These are phyloP conservation scores for Tolypocladium capitatum DNA, from an alignment of 2,329 filamentous ascomycete species.

Conservation along the genomic window DNA sequence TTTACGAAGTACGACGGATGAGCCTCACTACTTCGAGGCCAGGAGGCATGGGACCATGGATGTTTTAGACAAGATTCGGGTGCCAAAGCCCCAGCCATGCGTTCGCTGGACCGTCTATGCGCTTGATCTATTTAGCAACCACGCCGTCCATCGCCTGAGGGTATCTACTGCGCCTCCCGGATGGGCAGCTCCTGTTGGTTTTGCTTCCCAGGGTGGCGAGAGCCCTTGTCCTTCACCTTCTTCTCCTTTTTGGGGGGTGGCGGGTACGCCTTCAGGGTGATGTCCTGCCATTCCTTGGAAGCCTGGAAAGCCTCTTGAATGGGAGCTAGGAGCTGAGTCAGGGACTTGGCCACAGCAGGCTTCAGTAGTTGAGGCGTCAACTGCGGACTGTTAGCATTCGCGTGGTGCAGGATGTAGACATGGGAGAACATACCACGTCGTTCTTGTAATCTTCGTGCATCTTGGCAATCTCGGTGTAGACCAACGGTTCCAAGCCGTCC, in stretches of 20 bases:
- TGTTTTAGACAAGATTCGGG: neutral
- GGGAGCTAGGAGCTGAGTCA: constrained; percentile 62
- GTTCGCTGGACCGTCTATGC: neutral
- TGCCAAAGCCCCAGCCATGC: neutral
- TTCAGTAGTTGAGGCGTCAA: constrained; percentile 82
- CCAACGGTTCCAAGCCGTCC: constrained; percentile 56
- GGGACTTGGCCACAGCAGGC: constrained; percentile 60
- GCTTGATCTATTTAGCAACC: neutral
- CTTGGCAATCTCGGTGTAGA: constrained; percentile 64
- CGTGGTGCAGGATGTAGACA: neutral
- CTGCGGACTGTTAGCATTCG: constrained; percentile 5
- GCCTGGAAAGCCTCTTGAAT: constrained; percentile 62
- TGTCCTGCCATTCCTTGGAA: constrained; percentile 61
- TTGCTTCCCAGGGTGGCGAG: constrained; percentile 40
- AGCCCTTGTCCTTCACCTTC: constrained; percentile 66
- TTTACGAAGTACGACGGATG: neutral
- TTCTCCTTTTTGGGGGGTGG: constrained; percentile 56
- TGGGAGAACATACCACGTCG: constrained; percentile 50
- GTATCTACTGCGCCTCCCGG: constrained; percentile 1
- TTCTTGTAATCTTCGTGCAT: constrained; percentile 69
- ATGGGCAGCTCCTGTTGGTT: constrained; percentile 1
- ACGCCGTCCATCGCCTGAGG: neutral
- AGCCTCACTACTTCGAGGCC: neutral
- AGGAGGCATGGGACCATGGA: neutral
- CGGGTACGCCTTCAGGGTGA: constrained; percentile 68